A percentile compares a stretch with the other conserved stretches of the same genome.
These are phyloP conservation scores for Cadophora luteo-olivacea DNA, from an alignment of 2,329 filamentous ascomycete genomes.

Conservation along the genomic window DNA sequence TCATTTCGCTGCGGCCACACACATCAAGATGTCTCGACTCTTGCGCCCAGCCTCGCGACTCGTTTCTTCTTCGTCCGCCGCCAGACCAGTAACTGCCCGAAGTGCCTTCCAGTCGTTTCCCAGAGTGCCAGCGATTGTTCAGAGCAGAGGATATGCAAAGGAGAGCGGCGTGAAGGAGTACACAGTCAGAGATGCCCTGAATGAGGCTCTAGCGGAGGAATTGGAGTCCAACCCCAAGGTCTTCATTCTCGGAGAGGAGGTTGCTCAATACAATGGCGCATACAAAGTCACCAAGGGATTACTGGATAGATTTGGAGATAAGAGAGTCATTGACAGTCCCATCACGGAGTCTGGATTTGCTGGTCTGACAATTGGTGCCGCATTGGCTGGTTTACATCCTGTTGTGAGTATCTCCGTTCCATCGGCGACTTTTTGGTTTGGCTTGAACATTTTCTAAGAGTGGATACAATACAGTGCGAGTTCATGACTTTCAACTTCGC, in stretches of 20 bases:
- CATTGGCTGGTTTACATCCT: conserved; percentile 91
- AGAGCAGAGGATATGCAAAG: conserved; percentile 45
- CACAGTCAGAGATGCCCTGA: conserved; percentile 95
- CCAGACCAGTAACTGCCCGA: conserved; percentile 53
- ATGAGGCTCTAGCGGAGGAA: conserved; percentile 97
- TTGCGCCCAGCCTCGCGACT: conserved; percentile 69
- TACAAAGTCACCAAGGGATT: conserved; percentile 99
- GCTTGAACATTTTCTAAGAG: conserved; percentile 30
- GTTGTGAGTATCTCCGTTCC: conserved; percentile 67
- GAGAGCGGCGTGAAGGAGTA: conserved; percentile 79
- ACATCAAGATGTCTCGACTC: conserved; percentile 55
- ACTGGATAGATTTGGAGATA: conserved; percentile 94
- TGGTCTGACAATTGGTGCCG: conserved; percentile 93
- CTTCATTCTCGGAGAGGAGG: conserved; percentile 96
- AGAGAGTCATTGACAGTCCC: conserved; percentile 96
- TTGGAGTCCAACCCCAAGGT: conserved; percentile 94
- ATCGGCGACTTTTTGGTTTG: conserved; percentile 14
- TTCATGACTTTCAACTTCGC: conserved; percentile 99
- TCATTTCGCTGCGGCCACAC: conserved; percentile 32
- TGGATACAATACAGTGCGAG: conserved; percentile 71
- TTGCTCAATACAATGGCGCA: conserved; percentile 99
- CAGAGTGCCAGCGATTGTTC: conserved; percentile 43
- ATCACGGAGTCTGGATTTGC: conserved; percentile 97
- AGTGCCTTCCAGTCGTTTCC: conserved; percentile 56
- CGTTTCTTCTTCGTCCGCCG: conserved; percentile 61